These are phyloP conservation scores for Keithomyces neogunnii DNA, from an alignment of 2,329 filamentous ascomycete genomes.

Conservation along the genomic window DNA sequence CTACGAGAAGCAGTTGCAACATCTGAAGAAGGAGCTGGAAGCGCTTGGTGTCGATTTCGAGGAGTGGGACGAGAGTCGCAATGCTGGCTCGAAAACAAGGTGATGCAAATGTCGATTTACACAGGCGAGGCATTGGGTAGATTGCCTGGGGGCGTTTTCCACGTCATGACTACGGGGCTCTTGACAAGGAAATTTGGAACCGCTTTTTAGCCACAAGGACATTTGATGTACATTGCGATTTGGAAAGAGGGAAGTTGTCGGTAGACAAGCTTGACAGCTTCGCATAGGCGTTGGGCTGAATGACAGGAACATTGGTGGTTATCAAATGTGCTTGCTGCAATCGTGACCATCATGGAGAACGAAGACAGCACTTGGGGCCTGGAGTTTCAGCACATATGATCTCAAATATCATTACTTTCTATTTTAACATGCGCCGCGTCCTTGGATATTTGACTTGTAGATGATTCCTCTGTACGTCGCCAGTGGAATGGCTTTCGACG, in stretches of 20 bases:
- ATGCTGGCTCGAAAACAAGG: slow-evolving; percentile 27
- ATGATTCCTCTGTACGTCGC: background rate
- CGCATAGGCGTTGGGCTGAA: background rate
- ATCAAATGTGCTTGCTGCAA: too few relatives aligned
- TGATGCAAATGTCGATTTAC: slow-evolving; percentile 6
- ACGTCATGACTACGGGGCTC: background rate
- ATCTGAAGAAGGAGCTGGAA: slow-evolving; percentile 66
- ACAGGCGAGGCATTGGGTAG: too few relatives aligned
- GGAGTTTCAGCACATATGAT: too few relatives aligned
- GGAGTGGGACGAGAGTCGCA: slow-evolving; percentile 45
- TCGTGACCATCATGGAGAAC: too few relatives aligned
- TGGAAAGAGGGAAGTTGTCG: background rate
- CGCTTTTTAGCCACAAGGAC: background rate
- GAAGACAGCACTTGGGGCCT: too few relatives aligned
- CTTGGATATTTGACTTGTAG: background rate
- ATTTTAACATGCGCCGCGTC: too few relatives aligned
- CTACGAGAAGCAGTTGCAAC: slow-evolving; percentile 71
- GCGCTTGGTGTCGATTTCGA: slow-evolving; percentile 50
- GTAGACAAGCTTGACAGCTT: background rate
- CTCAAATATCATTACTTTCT: too few relatives aligned
- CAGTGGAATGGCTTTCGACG: background rate
- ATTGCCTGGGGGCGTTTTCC: too few relatives aligned
- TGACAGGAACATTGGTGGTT: background rate
- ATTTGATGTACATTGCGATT: background rate
- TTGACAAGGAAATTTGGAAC: background rate